Evolutionary conservation across 2,329 filamentous ascomycete species (phyloP).

Genomic region (Leptodontidium sp.): DNA sequence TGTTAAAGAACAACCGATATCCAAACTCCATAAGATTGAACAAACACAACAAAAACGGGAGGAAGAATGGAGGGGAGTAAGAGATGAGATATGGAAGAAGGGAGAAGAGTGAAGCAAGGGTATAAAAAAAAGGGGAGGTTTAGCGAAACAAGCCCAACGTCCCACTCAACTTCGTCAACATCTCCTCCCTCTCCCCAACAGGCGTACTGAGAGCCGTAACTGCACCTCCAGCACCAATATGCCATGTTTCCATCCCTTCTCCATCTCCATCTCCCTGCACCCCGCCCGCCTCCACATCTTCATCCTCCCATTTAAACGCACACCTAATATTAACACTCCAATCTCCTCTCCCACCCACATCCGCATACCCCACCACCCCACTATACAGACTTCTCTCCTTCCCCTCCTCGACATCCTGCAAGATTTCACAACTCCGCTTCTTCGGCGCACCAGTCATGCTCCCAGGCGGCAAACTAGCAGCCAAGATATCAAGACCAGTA

Average conservation of each 20-base stretch:
- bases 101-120: not conserved
- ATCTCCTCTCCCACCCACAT: slow-evolving; percentile 83
- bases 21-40: too few species aligned
- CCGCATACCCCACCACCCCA: slow-evolving; percentile 89
- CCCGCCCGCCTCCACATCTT: slow-evolving; percentile 47
- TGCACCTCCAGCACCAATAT: slow-evolving; percentile 88
- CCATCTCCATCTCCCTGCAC: slow-evolving; percentile 40
- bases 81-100: not conserved
- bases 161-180: slow-evolving; percentile 71
- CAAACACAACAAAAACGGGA: too few species aligned
- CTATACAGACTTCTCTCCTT: slow-evolving; percentile 79
- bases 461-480: slow-evolving; percentile 82
- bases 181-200: slow-evolving; percentile 87
- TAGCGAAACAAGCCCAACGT: slow-evolving; percentile 42
- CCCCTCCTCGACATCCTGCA: slow-evolving; percentile 71
- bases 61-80: too few species aligned
- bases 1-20: too few species aligned
- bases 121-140: not conserved
- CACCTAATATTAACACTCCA: slow-evolving; percentile 93
- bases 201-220: slow-evolving; percentile 85
- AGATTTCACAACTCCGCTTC: slow-evolving; percentile 86
- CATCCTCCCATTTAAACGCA: slow-evolving; percentile 76
- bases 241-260: slow-evolving; percentile 69
- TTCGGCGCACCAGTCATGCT: slow-evolving; percentile 98
- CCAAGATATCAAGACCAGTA: slow-evolving; percentile 78